Base-by-base conservation (phyloP, 768 basidiomycete species). In the Royoungia palumana region DNA sequence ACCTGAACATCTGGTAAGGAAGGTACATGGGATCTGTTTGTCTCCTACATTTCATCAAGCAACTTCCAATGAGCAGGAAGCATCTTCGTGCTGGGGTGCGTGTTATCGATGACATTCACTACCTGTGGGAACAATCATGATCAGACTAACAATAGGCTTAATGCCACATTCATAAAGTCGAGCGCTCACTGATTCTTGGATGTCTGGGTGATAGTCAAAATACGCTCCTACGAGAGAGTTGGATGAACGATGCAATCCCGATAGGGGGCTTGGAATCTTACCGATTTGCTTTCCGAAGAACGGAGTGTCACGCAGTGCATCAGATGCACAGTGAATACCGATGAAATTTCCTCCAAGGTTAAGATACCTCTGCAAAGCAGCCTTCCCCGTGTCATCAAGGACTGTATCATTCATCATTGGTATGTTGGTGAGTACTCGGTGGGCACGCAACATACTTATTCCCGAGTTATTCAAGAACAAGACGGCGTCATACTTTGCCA, bases 381-480 rank as follows among this genome's bases (percentile, higher is more conserved):
- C 65, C 59, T 83, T 79, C 20, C 83, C 82, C 6, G 67, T 49
- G 17, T 72, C 71, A 57, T 84, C 81, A 24, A 89, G 75, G 35
- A 89, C 85, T 53, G 37, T 6, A 17, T 6, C 14, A 28, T 28
- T 28, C 2, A 28, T 40, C 5, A 20, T 44, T 8, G 49, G 36
- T 55, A n/a, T 24, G 28, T 41, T 16, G 17, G 17, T 21, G 28
- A 9, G 38, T 9, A 6, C 17, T 13, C 7, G 12, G 36, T 12
- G 14, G 1, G 12, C n/a, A 16, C 28, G n/a, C 20, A 7, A 62
- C 75, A 38, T 49, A 83, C 87, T 78, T 69, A 86, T 81, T 27
- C 84, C 83, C 1, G 83, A 83, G 22, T 78, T 88, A 40, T 75
- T 78, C 47, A 89, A 64, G 62, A 91, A 89, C 53, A 89, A 55